Evolutionary conservation across 345 rosid genomes (phyloP), one percentile per base, ranked within the genome.

Genomic region (Hevea brasiliensis): DNA sequence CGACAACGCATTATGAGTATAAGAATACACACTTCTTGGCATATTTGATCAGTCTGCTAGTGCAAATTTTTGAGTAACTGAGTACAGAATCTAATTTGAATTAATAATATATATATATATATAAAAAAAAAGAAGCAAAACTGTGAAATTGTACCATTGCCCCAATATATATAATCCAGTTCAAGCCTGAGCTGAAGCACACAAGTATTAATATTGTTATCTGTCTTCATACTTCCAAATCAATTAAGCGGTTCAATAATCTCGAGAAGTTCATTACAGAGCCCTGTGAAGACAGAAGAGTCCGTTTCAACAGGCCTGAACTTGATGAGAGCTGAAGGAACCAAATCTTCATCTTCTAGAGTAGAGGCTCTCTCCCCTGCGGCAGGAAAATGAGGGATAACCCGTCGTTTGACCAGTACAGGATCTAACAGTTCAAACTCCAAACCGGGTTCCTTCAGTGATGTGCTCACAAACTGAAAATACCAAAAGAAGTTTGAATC

Each of bases 301-400:
- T 89, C 88, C 0, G 97, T 86, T 83, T 92, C 97, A 0, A 84
- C 41, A 0, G 95, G 92, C 75, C 81, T 90, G 81, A 92, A 92
- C 83, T 88, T 90, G 77, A 94, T 75, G 21, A 94, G 95, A 8
- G 97, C 89, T 0, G 98, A 88, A 14, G 99, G 98, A 71, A 95
- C 98, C 83, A 95, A 83, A 48, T 84, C 96, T 63, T 92, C 96
- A 0, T 88, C 96, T 8, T 87, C 96, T 8, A 95, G 77, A 0
- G 94, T 90, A 17, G n/a, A 78, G 7, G 86, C 78, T 76, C 81
- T 87, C 85, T 80, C 84, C 14, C 96, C 96, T 7, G 84, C 71
- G 0, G 80, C 74, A 1, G 85, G 75, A 58, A 79, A 83, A 79
- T 74, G 85, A 8, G 93, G 94, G 74, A 95, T 84, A 58, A 89